Evolutionary conservation across 108 stramenopile species (phyloP).

Genomic region (Mediolabrus comicus): DNA sequence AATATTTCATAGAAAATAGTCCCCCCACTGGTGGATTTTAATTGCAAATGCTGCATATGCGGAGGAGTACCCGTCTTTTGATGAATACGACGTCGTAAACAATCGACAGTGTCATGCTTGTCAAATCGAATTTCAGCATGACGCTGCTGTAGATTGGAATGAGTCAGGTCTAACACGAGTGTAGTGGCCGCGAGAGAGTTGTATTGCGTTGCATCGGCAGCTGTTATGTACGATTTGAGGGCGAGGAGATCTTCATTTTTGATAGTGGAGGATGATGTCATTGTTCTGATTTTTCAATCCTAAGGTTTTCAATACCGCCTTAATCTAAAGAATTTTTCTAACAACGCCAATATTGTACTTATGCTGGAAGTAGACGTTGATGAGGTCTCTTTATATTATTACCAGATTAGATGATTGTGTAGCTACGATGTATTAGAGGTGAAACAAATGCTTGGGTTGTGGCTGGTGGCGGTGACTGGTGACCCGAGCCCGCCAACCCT

Average conservation of each 20-base stretch:
- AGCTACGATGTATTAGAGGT: no score
- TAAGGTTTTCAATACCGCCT: no score
- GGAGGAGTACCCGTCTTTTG: slow-evolving; percentile 92
- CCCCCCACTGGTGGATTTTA: slow-evolving; percentile 58
- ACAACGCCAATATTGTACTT: no score
- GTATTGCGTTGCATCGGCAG: slow-evolving; percentile 66
- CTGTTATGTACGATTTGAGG: slow-evolving; percentile 64
- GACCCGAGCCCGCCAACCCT: no score
- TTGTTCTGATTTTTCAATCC: no score
- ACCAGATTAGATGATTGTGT: no score
- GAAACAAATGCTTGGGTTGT: no score
- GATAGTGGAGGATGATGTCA: slow-evolving; percentile 32
- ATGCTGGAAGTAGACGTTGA: no score
- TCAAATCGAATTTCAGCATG: slow-evolving; percentile 96
- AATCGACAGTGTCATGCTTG: slow-evolving; percentile 77
- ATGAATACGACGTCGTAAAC: slow-evolving; percentile 77
- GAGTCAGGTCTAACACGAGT: slow-evolving; percentile 86
- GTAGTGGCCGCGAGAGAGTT: slow-evolving; percentile 40
- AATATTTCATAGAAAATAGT: slow-evolving; percentile 57
- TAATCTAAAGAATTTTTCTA: no score
- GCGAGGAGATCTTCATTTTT: slow-evolving; percentile 71
- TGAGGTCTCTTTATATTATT: no score
- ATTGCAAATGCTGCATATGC: slow-evolving; percentile 81
- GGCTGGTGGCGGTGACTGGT: no score
- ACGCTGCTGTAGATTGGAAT: slow-evolving; percentile 90